These are phyloP conservation scores for Mimosa pudica DNA, from an alignment of 306 rosid genomes.

Conservation along the genomic window DNA sequence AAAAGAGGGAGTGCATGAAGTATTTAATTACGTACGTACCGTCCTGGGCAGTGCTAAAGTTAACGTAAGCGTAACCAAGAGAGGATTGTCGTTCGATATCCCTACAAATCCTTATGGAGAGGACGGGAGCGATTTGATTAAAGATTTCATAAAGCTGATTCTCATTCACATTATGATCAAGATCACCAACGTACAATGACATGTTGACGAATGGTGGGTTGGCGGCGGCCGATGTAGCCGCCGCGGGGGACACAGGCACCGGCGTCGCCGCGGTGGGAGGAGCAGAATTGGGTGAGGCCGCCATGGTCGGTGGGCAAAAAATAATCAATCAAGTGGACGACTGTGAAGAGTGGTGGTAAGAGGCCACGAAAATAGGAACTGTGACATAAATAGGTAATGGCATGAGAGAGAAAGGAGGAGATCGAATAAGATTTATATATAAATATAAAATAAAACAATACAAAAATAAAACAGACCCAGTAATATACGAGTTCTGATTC, in stretches of 20 bases:
- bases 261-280: neutral
- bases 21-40: constrained; percentile 43
- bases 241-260: neutral
- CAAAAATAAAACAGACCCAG: too few relatives aligned
- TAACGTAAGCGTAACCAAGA: constrained; percentile 90
- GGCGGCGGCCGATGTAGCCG: neutral
- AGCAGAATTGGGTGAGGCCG: constrained; percentile 26
- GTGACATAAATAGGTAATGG: neutral
- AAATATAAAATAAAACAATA: too few relatives aligned
- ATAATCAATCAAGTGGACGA: too few relatives aligned
- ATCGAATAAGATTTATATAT: too few relatives aligned
- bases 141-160: constrained; percentile 72
- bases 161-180: constrained; percentile 45
- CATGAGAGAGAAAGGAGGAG: neutral
- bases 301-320: constrained; percentile 22
- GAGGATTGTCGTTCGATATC: constrained; percentile 66
- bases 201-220: neutral
- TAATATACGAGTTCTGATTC: too few relatives aligned
- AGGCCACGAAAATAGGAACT: too few relatives aligned
- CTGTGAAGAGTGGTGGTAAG: too few relatives aligned
- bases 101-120: constrained; percentile 80
- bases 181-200: constrained; percentile 26
- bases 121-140: constrained; percentile 51
- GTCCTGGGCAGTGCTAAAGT: constrained; percentile 56
- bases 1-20: too few relatives aligned